Evolutionary conservation across 352 stramenopile species (phyloP), one percentile per base, ranked within the genome.

Genomic region (Pilasporangium apinafurcum): DNA sequence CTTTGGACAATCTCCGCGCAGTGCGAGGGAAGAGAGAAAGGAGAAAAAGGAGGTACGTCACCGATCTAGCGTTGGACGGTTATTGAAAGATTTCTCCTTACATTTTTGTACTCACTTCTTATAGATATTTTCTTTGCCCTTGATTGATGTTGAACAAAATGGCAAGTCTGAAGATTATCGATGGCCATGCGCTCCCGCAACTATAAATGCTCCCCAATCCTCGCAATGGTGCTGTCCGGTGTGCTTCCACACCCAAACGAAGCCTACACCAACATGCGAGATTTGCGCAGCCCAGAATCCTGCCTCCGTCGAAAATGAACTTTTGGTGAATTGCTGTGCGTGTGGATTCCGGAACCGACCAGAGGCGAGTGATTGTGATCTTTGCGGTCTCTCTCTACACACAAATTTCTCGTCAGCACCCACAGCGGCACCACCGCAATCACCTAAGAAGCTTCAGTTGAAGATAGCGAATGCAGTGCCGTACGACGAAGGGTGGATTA

Each of bases 231-330:
- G 44, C 25, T 92, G 80, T 17, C 57, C 69, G 6, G 65, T 92
- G 18, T 92, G 80, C 34, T 77, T 86, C 24, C 77, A 86, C 47
- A 71, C 56, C 5, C 80, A 92, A 43, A 85, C 64, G 18, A 67
- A 52, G 30, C 21, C 51, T 0, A 76, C 62, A 0, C 21, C 49
- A 1, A 58, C 48, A 14, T 92, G 80, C 29, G 74, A 90, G 53
- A 89, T 92, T 34, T 92, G 80, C 42, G 76, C 74, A 14, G 60
- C 80, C 14, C 64, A 86, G 31, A 83, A 92, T 38, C 74, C 79
- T 13, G 56, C 67, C 8, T 81, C 65, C 2, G 53, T 72, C 2
- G 59, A 72, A 21, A 69, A 70, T 37, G 59, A 77, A 37, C 64
- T 59, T 41, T 47, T 83, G 3, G 42, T 80, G 16, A 75, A 86